phyloP scores from a whole-genome alignment of 2,329 filamentous ascomycete genomes.

The Epichloe coenophiala region DNA sequence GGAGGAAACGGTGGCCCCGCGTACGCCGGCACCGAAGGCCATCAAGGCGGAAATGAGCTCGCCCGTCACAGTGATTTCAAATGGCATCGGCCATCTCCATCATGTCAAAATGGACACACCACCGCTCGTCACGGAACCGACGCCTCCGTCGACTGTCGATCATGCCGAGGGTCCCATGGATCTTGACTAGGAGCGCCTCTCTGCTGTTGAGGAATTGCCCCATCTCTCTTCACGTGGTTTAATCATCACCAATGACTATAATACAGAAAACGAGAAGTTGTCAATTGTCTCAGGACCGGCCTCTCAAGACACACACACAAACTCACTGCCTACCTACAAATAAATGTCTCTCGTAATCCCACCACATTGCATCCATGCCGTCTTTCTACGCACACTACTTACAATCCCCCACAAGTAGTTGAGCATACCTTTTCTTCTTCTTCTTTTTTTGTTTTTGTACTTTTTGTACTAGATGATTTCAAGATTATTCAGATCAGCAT shows the following conservation, averaged over 20 bases:
- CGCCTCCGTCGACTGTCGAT: constrained; percentile 26
- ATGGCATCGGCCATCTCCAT: constrained; percentile 6
- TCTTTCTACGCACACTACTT: no score
- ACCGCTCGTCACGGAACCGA: constrained; percentile 23
- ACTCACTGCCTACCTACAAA: no score
- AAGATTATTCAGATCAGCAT: not conserved
- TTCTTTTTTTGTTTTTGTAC: no score
- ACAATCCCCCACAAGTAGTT: no score
- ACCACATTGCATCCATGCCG: no score
- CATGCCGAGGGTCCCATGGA: constrained; percentile 26
- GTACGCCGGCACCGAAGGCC: constrained; percentile 8
- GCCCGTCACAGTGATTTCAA: constrained; percentile 13
- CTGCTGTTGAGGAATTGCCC: not conserved
- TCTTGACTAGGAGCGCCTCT: constrained; percentile 18
- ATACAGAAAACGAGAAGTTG: no score
- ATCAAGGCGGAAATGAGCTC: constrained; percentile 12
- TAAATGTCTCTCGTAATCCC: no score
- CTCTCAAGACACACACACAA: no score
- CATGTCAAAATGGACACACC: constrained; percentile 18
- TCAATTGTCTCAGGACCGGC: no score
- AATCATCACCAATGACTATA: no score
- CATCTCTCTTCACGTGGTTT: not conserved
- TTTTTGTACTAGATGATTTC: not conserved
- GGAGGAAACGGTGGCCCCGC: constrained; percentile 1
- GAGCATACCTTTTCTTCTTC: no score